phyloP scores from a whole-genome alignment of 1,284 basidiomycete genomes.

The Puccinia horiana region DNA sequence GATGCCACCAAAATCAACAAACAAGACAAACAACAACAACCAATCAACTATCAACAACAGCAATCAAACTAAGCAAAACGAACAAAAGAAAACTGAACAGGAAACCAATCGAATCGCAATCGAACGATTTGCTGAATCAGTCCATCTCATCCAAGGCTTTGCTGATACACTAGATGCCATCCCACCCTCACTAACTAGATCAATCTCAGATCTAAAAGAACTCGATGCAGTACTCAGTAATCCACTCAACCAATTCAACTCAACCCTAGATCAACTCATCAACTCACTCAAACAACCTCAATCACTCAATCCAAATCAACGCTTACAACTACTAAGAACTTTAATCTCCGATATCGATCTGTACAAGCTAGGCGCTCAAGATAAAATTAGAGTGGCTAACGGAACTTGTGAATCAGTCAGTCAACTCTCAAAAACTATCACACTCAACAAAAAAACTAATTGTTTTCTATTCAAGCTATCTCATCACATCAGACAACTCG shows the following conservation, averaged over 20 bases:
- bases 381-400: slow-evolving; percentile 96
- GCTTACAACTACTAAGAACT: slow-evolving; percentile 82
- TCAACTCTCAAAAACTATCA: not conserved
- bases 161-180: slow-evolving; percentile 77
- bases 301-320: slow-evolving; percentile 68
- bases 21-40: not conserved
- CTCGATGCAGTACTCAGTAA: slow-evolving; percentile 92
- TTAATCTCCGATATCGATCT: slow-evolving; percentile 88
- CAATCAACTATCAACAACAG: not conserved
- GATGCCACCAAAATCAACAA: not conserved
- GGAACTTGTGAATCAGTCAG: slow-evolving; percentile 81
- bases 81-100: not conserved
- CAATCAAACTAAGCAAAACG: not conserved
- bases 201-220: slow-evolving; percentile 92
- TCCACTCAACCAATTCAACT: slow-evolving; percentile 64
- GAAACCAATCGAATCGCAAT: not conserved
- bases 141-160: slow-evolving; percentile 37
- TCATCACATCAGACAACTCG: slow-evolving; percentile 47
- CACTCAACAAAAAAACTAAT: not conserved
- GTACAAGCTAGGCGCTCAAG: slow-evolving; percentile 92
- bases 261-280: slow-evolving; percentile 23
- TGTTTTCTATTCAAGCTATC: slow-evolving; percentile 21
- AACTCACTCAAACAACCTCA: slow-evolving; percentile 65
- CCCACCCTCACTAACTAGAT: slow-evolving; percentile 88
- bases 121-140: slow-evolving; percentile 39